phyloP scores from a whole-genome alignment of 805 yeast genomes.

The Pichia deserticola region DNA sequence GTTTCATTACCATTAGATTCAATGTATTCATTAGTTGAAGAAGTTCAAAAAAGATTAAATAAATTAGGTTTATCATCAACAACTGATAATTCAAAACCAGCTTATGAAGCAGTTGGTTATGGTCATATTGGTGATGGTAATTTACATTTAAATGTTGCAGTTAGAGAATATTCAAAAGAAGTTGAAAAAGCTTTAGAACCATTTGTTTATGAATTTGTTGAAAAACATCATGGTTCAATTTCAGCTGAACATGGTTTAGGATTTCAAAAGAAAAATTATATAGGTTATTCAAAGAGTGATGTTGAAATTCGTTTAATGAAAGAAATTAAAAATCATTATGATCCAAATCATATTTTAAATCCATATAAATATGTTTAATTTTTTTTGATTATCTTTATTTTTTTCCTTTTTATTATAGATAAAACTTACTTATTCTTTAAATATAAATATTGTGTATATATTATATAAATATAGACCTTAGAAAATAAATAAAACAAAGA shows the following conservation, averaged over 20 bases:
- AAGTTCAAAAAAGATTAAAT: constrained; percentile 53
- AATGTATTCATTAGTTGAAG: constrained; percentile 77
- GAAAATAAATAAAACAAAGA: no score
- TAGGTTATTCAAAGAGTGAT: constrained; percentile 74
- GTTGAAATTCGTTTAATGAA: constrained; percentile 69
- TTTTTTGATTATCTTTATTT: not conserved
- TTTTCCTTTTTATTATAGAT: not conserved
- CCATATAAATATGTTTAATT: constrained; percentile 81
- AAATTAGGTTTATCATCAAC: constrained; percentile 55
- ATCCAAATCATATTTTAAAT: constrained; percentile 87
- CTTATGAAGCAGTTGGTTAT: constrained; percentile 84
- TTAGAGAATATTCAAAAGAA: constrained; percentile 68
- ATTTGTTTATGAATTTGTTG: constrained; percentile 87
- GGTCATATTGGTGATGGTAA: constrained; percentile 99
- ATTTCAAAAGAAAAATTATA: constrained; percentile 88
- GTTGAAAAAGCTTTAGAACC: constrained; percentile 86
- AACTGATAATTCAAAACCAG: constrained; percentile 60
- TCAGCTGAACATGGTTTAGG: constrained; percentile 98
- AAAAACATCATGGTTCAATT: constrained; percentile 69
- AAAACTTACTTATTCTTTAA: no score
- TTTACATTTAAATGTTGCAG: constrained; percentile 87
- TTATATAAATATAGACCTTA: no score
- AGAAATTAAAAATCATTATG: constrained; percentile 71
- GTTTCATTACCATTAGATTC: constrained; percentile 83
- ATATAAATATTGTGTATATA: no score